Conservation (phyloP, 2,329 filamentous ascomycete species). For the Emericellopsis atlantica region DNA sequence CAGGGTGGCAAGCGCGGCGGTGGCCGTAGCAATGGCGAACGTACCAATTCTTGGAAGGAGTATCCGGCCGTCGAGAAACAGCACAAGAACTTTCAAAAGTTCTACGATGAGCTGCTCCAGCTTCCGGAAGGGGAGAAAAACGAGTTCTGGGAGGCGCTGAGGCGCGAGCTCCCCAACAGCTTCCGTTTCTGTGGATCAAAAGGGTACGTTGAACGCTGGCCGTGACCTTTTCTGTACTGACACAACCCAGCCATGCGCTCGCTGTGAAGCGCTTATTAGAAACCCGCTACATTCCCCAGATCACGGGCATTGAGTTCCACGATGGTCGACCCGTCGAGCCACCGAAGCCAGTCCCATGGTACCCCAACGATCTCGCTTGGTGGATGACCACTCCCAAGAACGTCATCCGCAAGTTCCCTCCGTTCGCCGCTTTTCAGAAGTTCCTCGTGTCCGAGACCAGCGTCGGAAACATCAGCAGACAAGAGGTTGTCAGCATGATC, state of each 20-base stretch:
- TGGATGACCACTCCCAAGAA: conserved; percentile 98
- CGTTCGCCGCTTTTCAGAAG: conserved; percentile 92
- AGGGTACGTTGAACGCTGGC: conserved; percentile 40
- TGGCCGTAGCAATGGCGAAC: conserved; percentile 7
- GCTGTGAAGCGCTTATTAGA: conserved; percentile 82
- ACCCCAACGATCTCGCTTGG: conserved; percentile 90
- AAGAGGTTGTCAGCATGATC: conserved; percentile 99
- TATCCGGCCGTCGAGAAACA: conserved; percentile 47
- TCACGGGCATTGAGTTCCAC: conserved; percentile 68
- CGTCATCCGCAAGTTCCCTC: conserved; percentile 82
- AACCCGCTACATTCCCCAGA: conserved; percentile 81
- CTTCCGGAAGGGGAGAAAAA: conserved; percentile 66
- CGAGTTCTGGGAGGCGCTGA: conserved; percentile 74
- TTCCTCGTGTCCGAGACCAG: conserved; percentile 96
- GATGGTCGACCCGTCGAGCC: conserved; percentile 75
- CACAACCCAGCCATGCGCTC: conserved; percentile 67
- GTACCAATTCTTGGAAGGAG: conserved; percentile 16
- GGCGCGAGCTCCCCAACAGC: conserved; percentile 84
- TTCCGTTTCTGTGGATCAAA: conserved; percentile 96
- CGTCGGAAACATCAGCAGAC: conserved; percentile 92
- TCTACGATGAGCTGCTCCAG: conserved; percentile 69
- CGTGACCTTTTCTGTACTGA: conserved; percentile 1
- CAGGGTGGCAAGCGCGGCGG: conserved; percentile 9
- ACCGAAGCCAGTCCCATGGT: conserved; percentile 76
- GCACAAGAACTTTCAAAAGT: conserved; percentile 76